Conservation (phyloP, 352 stramenopile species). For the Globisporangium iwayamae region DNA sequence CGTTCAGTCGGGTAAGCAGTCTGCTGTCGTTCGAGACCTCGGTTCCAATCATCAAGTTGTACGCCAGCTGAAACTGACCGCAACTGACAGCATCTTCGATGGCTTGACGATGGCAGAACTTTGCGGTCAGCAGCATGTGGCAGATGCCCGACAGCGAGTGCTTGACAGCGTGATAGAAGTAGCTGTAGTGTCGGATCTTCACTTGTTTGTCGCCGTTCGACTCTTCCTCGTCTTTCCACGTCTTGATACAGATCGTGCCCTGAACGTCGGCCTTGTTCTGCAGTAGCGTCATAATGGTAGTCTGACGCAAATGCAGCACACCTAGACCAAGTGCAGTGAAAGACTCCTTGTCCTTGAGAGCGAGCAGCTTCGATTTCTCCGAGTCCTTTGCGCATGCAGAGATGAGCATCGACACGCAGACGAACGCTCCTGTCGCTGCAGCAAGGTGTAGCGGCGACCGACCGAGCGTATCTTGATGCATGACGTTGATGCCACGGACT, state of each 20-base stretch:
- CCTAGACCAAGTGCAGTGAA: conserved; percentile 60
- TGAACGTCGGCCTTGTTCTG: conserved; percentile 57
- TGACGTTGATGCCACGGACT: conserved; percentile 40
- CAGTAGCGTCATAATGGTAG: conserved; percentile 72
- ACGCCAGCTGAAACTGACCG: conserved; percentile 66
- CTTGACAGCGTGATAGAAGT: conserved; percentile 77
- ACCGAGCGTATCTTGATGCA: conserved; percentile 39
- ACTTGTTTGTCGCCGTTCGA: conserved; percentile 10
- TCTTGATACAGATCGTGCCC: conserved; percentile 39
- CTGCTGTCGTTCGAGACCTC: conserved; percentile 42
- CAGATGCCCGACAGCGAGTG: conserved; percentile 69
- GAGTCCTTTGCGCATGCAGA: conserved; percentile 19
- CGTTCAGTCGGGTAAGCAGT: conserved; percentile 40
- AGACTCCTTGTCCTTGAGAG: conserved; percentile 32
- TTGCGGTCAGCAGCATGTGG: conserved; percentile 71
- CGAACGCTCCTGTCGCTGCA: conserved; percentile 70
- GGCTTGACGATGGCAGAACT: conserved; percentile 68
- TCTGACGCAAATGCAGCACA: conserved; percentile 58
- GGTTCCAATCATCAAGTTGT: conserved; percentile 57
- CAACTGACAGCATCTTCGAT: conserved; percentile 70
- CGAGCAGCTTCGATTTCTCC: conserved; percentile 29
- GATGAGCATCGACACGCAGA: conserved; percentile 67
- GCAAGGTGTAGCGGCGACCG: conserved; percentile 62
- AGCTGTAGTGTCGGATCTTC: conserved; percentile 39
- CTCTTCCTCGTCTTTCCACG: neutral